Evolutionary conservation across 1,139 yeast genomes (phyloP).

Genomic region (Pichia sp.): DNA sequence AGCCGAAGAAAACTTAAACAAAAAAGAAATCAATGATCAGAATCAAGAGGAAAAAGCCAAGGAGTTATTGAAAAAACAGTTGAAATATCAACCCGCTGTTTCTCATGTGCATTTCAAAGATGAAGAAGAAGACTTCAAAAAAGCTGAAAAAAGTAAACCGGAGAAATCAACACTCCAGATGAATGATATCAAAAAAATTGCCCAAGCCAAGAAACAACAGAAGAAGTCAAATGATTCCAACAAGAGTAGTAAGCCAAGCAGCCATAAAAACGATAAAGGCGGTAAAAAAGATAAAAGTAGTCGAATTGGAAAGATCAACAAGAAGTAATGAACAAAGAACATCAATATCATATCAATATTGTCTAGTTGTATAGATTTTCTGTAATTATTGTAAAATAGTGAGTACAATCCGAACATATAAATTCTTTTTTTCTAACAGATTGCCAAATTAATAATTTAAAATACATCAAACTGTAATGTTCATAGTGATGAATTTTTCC

Average conservation of each 20-base stretch:
- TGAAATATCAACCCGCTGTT: conserved; percentile 43
- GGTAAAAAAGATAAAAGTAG: neutral
- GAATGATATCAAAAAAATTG: neutral
- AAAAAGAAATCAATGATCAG: conserved; percentile 5
- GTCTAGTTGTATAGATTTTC: too few relatives aligned
- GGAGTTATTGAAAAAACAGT: conserved; percentile 31
- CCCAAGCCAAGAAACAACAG: neutral
- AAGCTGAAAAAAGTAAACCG: neutral
- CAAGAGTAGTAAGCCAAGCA: neutral
- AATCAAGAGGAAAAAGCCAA: too few relatives aligned
- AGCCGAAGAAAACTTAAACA: conserved; percentile 26
- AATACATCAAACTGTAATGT: too few relatives aligned
- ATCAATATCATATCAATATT: too few relatives aligned
- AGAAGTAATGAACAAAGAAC: too few relatives aligned
- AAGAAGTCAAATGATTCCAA: neutral
- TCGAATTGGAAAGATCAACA: neutral
- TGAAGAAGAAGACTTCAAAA: neutral
- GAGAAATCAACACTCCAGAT: neutral
- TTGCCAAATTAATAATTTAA: too few relatives aligned
- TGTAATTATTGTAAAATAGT: too few relatives aligned
- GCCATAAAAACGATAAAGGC: neutral
- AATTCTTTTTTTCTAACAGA: too few relatives aligned
- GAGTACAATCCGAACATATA: too few relatives aligned
- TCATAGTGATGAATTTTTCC: too few relatives aligned
- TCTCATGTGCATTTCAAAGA: conserved; percentile 36